Conservation (phyloP, 169 alveolate genomes). For the Cyclospora cayetanensis region DNA sequence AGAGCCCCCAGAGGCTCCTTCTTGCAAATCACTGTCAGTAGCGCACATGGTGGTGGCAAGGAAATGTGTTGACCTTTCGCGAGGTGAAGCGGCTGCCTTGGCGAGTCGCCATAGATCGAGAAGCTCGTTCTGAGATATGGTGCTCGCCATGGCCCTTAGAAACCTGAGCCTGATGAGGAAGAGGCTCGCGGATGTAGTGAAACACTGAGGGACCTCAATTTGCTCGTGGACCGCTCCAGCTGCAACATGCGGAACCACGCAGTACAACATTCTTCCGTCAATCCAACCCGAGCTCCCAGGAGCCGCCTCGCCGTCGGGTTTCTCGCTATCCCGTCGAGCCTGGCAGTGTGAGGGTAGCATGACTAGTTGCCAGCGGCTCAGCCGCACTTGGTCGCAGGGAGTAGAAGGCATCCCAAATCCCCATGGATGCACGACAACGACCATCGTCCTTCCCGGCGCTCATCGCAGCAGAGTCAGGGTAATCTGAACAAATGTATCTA, state of each 20-base stretch:
- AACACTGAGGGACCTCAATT: neutral
- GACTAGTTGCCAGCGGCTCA: conserved; percentile 6
- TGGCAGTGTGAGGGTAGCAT: neutral
- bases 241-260: too few species aligned
- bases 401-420: neutral
- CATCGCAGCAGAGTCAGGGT: neutral
- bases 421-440: neutral
- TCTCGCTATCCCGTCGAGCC: too few species aligned
- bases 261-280: neutral
- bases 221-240: too few species aligned
- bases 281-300: neutral
- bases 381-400: neutral
- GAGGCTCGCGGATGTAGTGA: neutral
- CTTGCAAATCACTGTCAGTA: too few species aligned
- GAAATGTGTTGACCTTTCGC: neutral
- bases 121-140: neutral
- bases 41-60: neutral
- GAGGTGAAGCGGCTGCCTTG: neutral
- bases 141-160: neutral
- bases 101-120: conserved; percentile 24
- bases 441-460: neutral
- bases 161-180: neutral
- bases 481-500: too few species aligned
- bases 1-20: neutral
- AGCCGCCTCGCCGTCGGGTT: neutral